A percentile compares a stretch with the other conserved stretches of the same genome.
These are phyloP conservation scores for Gigaspora rosea DNA, from an alignment of 192 early-diverging fungal species.

Conservation along the genomic window DNA sequence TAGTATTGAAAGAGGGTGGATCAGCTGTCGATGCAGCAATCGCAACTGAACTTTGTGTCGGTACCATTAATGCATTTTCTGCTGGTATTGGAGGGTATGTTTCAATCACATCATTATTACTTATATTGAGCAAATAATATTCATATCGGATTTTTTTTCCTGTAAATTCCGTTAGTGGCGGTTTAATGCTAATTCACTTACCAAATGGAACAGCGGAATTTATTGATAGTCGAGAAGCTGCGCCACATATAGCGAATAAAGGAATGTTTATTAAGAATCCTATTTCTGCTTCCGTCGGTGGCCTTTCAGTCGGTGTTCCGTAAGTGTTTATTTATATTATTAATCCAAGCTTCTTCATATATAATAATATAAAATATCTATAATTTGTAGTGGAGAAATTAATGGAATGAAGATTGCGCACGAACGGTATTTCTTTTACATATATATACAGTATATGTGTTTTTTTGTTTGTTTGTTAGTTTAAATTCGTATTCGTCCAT, in stretches of 20 bases:
- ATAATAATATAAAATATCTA: too few relatives aligned
- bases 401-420: too few relatives aligned
- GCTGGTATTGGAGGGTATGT: slow-evolving; percentile 81
- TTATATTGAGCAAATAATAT: not conserved
- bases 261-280: slow-evolving; percentile 85
- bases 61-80: slow-evolving; percentile 85
- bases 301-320: slow-evolving; percentile 37
- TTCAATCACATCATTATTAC: not conserved
- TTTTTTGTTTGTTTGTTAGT: too few relatives aligned
- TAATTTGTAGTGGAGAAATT: too few relatives aligned
- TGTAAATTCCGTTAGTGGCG: slow-evolving; percentile 57
- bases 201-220: slow-evolving; percentile 61
- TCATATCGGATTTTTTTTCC: not conserved
- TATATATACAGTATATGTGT: too few relatives aligned
- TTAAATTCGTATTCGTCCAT: too few relatives aligned
- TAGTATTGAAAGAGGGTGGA: slow-evolving; percentile 80
- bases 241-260: slow-evolving; percentile 64
- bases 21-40: slow-evolving; percentile 89
- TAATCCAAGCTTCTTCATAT: too few relatives aligned
- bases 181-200: slow-evolving; percentile 83
- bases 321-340: too few relatives aligned
- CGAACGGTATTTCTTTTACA: too few relatives aligned
- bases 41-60: slow-evolving; percentile 84
- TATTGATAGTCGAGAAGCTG: slow-evolving; percentile 87
- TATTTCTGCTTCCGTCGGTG: slow-evolving; percentile 67